Conservation (phyloP, 2,329 filamentous ascomycete species). For the Fusarium zealandicum region DNA sequence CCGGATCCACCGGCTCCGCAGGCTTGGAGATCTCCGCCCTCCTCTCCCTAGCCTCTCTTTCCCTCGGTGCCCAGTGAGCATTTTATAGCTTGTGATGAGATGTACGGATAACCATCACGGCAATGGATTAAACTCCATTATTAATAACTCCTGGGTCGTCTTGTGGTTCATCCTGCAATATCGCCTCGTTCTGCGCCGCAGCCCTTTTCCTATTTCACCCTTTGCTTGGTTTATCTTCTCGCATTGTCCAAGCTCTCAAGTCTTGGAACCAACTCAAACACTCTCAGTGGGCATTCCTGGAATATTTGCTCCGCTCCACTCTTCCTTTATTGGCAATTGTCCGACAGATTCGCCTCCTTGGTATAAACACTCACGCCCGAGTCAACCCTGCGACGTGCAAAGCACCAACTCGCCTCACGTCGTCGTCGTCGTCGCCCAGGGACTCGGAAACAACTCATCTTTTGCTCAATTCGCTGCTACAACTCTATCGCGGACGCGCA, state of each 20-base stretch:
- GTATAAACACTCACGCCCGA: conserved; percentile 5
- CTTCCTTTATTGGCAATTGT: background rate
- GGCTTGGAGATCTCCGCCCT: conserved; percentile 1
- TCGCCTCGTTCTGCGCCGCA: background rate
- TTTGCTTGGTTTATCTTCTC: background rate
- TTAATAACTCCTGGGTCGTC: conserved; percentile 14
- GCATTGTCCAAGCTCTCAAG: background rate
- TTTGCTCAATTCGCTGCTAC: background rate
- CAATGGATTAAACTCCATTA: conserved; percentile 16
- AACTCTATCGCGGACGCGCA: background rate
- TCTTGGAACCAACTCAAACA: conserved; percentile 36
- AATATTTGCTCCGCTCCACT: conserved; percentile 5
- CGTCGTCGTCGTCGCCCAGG: background rate
- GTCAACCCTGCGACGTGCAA: background rate
- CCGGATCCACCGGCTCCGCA: conserved; percentile 21
- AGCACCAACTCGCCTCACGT: background rate
- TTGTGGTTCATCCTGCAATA: conserved; percentile 5
- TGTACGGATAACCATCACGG: background rate
- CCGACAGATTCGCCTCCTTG: background rate
- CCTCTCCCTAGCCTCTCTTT: background rate
- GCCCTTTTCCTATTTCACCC: conserved; percentile 7
- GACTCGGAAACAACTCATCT: no score
- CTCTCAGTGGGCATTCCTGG: conserved; percentile 29
- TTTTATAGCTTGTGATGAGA: no score
- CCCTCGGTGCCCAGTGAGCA: background rate